Base-by-base conservation (phyloP, 306 rosid species). In the Clitoria ternatea region DNA sequence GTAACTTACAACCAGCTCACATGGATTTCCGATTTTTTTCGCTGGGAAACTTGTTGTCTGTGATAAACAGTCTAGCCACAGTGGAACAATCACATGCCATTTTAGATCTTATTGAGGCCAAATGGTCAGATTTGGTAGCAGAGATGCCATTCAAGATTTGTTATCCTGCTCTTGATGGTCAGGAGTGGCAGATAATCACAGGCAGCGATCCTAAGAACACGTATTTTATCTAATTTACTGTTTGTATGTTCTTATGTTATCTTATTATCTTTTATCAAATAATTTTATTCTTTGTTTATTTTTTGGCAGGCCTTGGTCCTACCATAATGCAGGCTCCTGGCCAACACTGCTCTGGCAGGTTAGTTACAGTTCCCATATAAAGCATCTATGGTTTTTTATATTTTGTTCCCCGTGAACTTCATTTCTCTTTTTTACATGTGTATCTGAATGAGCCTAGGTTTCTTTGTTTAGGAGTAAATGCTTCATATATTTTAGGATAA, bases 321-420 rank as follows among this genome's bases (percentile, higher is more conserved):
- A 85, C 84, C 96, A 89, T 67, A 91, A 91, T 77, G 96, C 76
- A 61, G 97, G 97, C 69, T 87, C 97, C 27, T 91, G 97, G 97
- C 97, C 97, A 12, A 85, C 97, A 64, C 82, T 91, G 60, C 84
- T 91, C 45, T 91, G 97, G 97, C 97, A 91, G 97, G 96, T 88
- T 73, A 59, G 85, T 81, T 48, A 47, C 64, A 29, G 55, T 63
- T 26, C 56, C 53, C 12, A 26, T 73, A 37, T 50, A 29, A 12
- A 50, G 33, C 53, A 40, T 35, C 24, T 18, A 55, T 54, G 15
- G 43, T 7, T 24, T 24, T 49, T 32, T 66, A 40, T 18, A 40
- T 50, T 47, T 45, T 32, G 55, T 37, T 66, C 53, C 61, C n/a
- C n/a, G n/a, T n/a, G n/a, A n/a, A n/a, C n/a, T n/a, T n/a, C n/a